Base-by-base conservation (phyloP, 2,329 filamentous ascomycete species). In the Orbilia quercus region DNA sequence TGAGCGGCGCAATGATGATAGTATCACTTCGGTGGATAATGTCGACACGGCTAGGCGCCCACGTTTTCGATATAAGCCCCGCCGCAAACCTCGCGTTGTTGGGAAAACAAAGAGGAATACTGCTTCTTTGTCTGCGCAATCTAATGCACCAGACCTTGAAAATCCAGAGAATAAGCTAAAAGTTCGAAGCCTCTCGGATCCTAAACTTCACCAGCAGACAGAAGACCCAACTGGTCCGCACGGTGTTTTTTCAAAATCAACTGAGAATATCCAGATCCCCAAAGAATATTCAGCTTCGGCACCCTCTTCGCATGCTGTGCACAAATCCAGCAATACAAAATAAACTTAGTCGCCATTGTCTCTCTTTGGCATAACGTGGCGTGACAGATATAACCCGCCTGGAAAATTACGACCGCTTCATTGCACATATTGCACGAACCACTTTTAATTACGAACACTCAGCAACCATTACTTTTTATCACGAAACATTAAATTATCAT, bases 391-490 rank as follows among this genome's bases (percentile, higher is more conserved):
- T 12, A 40, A 14, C 3, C 36, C 36, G 36, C n/a, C 14, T 40
- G 14, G 12, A 40, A 16, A 40, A 40, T 7, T 40, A 40, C 36
- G 5, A 40, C 36, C 6, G 36, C 36, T 40, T 40, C 36, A 40
- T 40, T 40, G 36, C 36, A 40, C 14, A 51, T 14, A 51, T 36
- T 22, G 28, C 28, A 40, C 36, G 36, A 14, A 7, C n/a, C n/a
- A 14, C 36, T 60, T 60, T 60, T 60, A 60, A 60, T 60, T 7
- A 62, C 45, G 58, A 38, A 51, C 54, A 34, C 36, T 60, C 42
- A 22, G 42, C 2, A 45, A 20, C 42, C 42, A 45, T 5, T 22
- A 45, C 16, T 45, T 45, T 45, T 22, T 20, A 18, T 14, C 11
- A 12, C 11, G 14, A 40, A 40, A 40, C 9, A 16, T 7, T 45